phyloP scores from a whole-genome alignment of 1,139 yeast genomes.

The Taiozyma sp. region DNA sequence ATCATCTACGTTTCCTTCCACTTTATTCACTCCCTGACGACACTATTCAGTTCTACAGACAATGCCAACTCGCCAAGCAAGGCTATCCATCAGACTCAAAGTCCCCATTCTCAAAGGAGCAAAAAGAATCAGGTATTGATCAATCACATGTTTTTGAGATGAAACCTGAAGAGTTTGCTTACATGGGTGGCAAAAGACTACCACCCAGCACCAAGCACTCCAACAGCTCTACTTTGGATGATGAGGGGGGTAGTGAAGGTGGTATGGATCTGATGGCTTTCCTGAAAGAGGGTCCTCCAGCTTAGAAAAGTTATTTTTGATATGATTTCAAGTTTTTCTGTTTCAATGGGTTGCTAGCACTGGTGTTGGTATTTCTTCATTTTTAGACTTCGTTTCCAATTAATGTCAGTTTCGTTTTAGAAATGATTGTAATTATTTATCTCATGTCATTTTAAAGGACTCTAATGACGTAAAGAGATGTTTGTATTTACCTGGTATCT shows the following conservation, averaged over 20 bases:
- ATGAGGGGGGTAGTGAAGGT: conserved; percentile 16
- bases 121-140: neutral
- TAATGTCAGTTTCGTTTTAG: neutral
- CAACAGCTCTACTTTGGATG: neutral
- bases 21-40: conserved; percentile 39
- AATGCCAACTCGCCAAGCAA: neutral
- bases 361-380: neutral
- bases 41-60: conserved; percentile 1
- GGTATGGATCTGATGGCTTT: conserved; percentile 47
- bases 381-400: neutral
- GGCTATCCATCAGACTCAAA: neutral
- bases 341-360: neutral
- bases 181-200: neutral
- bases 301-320: neutral
- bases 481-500: too few relatives aligned
- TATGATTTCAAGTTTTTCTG: neutral
- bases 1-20: conserved; percentile 34
- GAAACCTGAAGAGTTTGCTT: neutral
- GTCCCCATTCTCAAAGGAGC: neutral
- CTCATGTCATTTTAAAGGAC: too few relatives aligned
- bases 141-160: neutral
- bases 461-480: too few relatives aligned
- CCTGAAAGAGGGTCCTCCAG: conserved; percentile 37
- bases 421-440: neutral
- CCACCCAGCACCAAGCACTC: neutral